Evolutionary conservation across 495 filamentous ascomycete genomes (phyloP).

Genomic region (Recurvomyces mirabilis): DNA sequence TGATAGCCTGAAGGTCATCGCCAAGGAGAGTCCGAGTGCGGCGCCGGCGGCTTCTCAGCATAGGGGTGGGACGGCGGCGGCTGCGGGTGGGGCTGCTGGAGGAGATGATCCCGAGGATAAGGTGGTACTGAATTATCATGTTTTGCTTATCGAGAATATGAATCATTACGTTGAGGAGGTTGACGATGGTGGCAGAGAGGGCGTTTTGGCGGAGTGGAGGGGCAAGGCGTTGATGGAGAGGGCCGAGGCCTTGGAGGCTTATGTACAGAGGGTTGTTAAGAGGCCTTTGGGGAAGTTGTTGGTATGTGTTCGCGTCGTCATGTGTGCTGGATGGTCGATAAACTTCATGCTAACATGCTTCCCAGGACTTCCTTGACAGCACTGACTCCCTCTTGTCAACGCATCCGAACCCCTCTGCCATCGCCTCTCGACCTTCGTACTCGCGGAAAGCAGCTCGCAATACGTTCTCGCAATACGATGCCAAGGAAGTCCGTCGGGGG

Average conservation of each 20-base stretch:
- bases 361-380: conserved; percentile 74
- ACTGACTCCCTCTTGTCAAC: conserved; percentile 49
- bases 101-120: conserved; percentile 73
- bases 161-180: conserved; percentile 92
- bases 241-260: conserved; percentile 76
- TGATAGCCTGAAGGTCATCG: conserved; percentile 88
- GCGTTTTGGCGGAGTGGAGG: conserved; percentile 70
- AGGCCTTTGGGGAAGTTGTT: conserved; percentile 73
- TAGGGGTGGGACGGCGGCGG: conserved; percentile 21
- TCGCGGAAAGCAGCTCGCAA: conserved; percentile 75
- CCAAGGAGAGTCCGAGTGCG: conserved; percentile 77
- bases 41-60: conserved; percentile 29
- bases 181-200: conserved; percentile 48
- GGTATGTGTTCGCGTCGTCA: conserved; percentile 15
- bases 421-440: conserved; percentile 67
- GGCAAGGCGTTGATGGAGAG: conserved; percentile 65
- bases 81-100: conserved; percentile 24
- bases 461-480: conserved; percentile 64
- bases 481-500: conserved; percentile 70
- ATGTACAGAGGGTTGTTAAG: conserved; percentile 76
- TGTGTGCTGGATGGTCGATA: background rate
- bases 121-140: conserved; percentile 90
- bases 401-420: conserved; percentile 34
- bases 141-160: conserved; percentile 96
- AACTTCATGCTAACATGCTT: conserved; percentile 5